Evolutionary conservation across 2,329 filamentous ascomycete genomes (phyloP), one percentile per base, ranked within the genome.

Genomic region (Penicillium sp.): DNA sequence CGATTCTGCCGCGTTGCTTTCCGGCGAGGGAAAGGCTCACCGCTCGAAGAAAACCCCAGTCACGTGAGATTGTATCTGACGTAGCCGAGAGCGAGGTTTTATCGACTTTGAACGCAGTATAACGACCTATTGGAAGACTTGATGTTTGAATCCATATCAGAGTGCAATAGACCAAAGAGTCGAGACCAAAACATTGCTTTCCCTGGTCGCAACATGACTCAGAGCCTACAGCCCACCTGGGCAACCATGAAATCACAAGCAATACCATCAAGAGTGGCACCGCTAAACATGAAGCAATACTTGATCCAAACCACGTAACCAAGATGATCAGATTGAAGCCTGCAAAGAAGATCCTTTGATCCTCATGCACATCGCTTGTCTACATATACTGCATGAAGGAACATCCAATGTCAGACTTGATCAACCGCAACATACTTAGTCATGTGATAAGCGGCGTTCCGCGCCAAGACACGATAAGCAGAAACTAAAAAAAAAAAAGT

Each of bases 401-500:
- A 14, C 41, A 34, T 25, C 25, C 5, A 35, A 35, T 9, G 7
- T 34, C 18, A n/a, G 33, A 35, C 14, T 35, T 14, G 33, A 35
- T 35, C 33, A 16, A 35, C 9, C 33, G 14, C 27, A 16, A 16
- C 19, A 14, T 31, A 38, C 41, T 18, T 22, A 29, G 48, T 58
- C 55, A 60, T 54, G 55, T 60, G 57, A 60, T 58, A 45, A 39
- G 28, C 29, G 46, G 33, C 39, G 48, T 50, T 50, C 50, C 46
- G 48, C 41, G 59, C 59, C 59, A 61, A 61, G 59, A 52, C 59
- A 41, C 49, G 58, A 61, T 61, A 60, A 60, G 58, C 47, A 50
- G 41, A 50, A 37, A 49, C 47, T 41, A 39, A 42, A 57, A 56
- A 60, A 61, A 61, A 61, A 61, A 61, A 61, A 59, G 57, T 59